Evolutionary conservation across 1,139 yeast genomes (phyloP).

Genomic region (Candida glucosophila): DNA sequence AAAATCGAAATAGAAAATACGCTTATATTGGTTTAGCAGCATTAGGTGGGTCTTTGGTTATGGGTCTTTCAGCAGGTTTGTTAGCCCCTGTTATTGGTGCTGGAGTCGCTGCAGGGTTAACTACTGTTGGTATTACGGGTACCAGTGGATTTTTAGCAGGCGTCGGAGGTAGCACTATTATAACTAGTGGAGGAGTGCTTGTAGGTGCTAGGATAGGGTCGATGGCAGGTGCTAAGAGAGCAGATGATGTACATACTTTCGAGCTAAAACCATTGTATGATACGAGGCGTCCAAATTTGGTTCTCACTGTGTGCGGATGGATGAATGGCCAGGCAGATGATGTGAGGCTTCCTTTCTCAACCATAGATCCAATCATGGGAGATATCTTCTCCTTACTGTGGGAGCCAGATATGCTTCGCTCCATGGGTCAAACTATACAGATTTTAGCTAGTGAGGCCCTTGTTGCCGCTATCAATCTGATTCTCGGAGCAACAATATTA

Average conservation of each 20-base stretch:
- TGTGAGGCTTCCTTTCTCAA: constrained; percentile 90
- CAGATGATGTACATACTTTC: constrained; percentile 89
- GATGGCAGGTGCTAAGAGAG: constrained; percentile 75
- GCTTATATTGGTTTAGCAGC: constrained; percentile 93
- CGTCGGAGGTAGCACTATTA: constrained; percentile 92
- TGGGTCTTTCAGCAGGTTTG: constrained; percentile 91
- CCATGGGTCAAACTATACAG: constrained; percentile 92
- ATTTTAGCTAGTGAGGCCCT: constrained; percentile 92
- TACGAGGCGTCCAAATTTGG: constrained; percentile 77
- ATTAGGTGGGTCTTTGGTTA: constrained; percentile 90
- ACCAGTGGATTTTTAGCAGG: constrained; percentile 91
- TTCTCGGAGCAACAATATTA: constrained; percentile 83
- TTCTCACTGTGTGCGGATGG: constrained; percentile 97
- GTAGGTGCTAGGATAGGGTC: constrained; percentile 88
- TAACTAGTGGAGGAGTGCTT: constrained; percentile 86
- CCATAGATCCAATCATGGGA: constrained; percentile 97
- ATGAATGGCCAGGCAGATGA: constrained; percentile 94
- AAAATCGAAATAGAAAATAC: constrained; percentile 56
- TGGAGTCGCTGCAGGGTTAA: constrained; percentile 93
- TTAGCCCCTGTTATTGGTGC: constrained; percentile 98
- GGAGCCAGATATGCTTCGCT: constrained; percentile 97
- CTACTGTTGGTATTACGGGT: constrained; percentile 91
- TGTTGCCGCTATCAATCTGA: constrained; percentile 89
- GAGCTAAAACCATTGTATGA: constrained; percentile 90
- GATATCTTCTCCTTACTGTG: constrained; percentile 85